Base-by-base conservation (phyloP, 2,329 filamentous ascomycete species). In the Aspergillus ochraceoroseus region DNA sequence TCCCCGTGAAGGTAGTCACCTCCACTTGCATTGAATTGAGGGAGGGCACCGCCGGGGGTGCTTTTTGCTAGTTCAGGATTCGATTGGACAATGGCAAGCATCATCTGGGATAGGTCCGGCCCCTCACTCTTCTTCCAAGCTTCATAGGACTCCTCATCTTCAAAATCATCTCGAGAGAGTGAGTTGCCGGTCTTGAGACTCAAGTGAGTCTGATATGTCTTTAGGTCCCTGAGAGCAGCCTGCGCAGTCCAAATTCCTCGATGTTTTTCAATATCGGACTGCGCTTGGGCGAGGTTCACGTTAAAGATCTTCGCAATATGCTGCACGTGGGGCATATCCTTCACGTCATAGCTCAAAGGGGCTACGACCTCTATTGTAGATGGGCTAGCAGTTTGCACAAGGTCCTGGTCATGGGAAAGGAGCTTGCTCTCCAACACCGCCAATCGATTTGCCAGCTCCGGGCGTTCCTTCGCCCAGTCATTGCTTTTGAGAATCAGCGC, bases 291-390 rank as follows among this genome's bases (percentile, higher is more conserved):
- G 51, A 84, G 80, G 29, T 81, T 80, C 44, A 90, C 74, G 30
- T 84, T 85, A 65, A 96, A 98, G 48, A 95, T 85, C 54, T 77
- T 82, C 35, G 84, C 85, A 17, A 98, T 89, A 23, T 83, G 78
- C 61, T 92, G 83, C 18, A 95, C 92, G 67, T 95, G 77, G 25
- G 83, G 83, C 92, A 98, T 98, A 61, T 98, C 92, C 66, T 92
- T 95, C 59, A 96, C 83, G 64, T 95, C 87, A 64, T 95, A 87
- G 58, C 81, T 92, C 43, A 94, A 71, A 7, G 90, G 88, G 2
- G 88, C 79, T 41, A 85, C 75, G 14, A 90, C 85, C 63, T 95
- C 90, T 48, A 92, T 75, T 6, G 83, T 85, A 32, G 77, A 49
- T 14, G 80, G 66, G 9, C 80, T 74, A 75, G 70, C 52, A 55